Base-by-base conservation (phyloP, 2,329 filamentous ascomycete species). In the Colletotrichum falcatum region DNA sequence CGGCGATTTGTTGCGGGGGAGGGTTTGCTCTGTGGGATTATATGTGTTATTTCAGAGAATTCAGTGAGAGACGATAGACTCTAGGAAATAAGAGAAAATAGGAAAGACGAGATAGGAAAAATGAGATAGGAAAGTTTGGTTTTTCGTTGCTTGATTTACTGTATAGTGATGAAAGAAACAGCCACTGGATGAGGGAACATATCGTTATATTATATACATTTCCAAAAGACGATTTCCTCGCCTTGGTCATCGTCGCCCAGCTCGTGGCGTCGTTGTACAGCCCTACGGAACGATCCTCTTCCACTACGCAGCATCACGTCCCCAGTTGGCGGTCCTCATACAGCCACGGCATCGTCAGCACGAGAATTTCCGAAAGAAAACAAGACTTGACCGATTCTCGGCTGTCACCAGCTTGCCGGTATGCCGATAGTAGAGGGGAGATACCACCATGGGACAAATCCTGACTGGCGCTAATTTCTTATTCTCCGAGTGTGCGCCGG, bases 231-330 rank as follows among this genome's bases (percentile, higher is more conserved):
- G 54, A 16, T 8, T 12, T 28, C 12, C 11, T 4, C 18, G 11
- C 23, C n/a, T 26, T n/a, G 39, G 23, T 60, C 42, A 56, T 28
- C 37, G n/a, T 60, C 16, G 30, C 14, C 59, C 56, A 56, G 16
- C 53, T 26, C 30, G 7, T 4, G 39, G 35, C 26, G 55, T 35
- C 44, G 30, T 28, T 51, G 61, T 72, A 72, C 62, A 66, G 66
- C 70, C 72, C 14, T 26, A 33, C 72, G 42, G 59, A 51, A 54
- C 8, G 61, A 51, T 66, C 54, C 54, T 70, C 28, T 70, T 70
- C 61, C 66, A 56, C 33, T 11, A 33, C 54, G 20, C 54, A 30
- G 37, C 20, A 28, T 33, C 28, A 12, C 33, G 42, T 4, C 44
- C 16, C 28, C 33, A 11, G 30, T n/a, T 39, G 44, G 7, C 14